A percentile compares a stretch with the other conserved stretches of the same genome.
phyloP scores from a whole-genome alignment of 805 yeast genomes.

The Candida sithepensis region DNA sequence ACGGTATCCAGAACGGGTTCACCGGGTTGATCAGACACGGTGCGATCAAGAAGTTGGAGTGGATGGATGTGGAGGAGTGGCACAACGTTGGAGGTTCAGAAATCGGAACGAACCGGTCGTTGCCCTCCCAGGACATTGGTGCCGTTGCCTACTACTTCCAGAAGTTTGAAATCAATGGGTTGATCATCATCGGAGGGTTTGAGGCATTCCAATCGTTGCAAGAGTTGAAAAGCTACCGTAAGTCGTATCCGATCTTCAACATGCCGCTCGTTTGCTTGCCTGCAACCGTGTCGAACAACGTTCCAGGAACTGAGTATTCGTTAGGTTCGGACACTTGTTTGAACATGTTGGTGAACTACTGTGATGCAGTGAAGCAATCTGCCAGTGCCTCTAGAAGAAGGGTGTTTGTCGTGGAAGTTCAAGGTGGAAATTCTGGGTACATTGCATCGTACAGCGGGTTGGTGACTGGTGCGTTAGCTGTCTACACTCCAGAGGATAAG shows the following conservation, averaged over 20 bases:
- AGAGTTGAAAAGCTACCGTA: slow-evolving; percentile 74
- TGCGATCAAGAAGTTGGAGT: slow-evolving; percentile 65
- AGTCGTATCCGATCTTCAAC: slow-evolving; percentile 81
- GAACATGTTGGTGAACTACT: slow-evolving; percentile 65
- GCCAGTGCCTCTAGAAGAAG: slow-evolving; percentile 78
- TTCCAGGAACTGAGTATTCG: slow-evolving; percentile 79
- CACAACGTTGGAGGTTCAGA: slow-evolving; percentile 90
- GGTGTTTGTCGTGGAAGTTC: slow-evolving; percentile 78
- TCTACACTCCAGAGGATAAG: slow-evolving; percentile 74
- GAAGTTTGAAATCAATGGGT: slow-evolving; percentile 82
- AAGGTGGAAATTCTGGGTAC: slow-evolving; percentile 83
- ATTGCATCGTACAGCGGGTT: slow-evolving; percentile 68
- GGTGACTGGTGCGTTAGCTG: slow-evolving; percentile 68
- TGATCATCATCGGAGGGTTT: slow-evolving; percentile 91
- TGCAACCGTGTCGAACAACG: slow-evolving; percentile 93
- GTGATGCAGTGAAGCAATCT: slow-evolving; percentile 75
- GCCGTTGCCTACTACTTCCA: slow-evolving; percentile 91
- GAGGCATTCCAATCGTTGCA: slow-evolving; percentile 90
- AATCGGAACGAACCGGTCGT: slow-evolving; percentile 89
- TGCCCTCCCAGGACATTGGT: slow-evolving; percentile 84
- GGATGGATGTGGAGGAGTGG: slow-evolving; percentile 91
- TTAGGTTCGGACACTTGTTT: slow-evolving; percentile 74
- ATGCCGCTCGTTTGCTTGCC: slow-evolving; percentile 94
- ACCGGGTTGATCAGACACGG: slow-evolving; percentile 89
- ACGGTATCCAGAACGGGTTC: slow-evolving; percentile 91